Evolutionary conservation across 306 rosid genomes (phyloP).

Genomic region (Sphenostylis stenocarpa): DNA sequence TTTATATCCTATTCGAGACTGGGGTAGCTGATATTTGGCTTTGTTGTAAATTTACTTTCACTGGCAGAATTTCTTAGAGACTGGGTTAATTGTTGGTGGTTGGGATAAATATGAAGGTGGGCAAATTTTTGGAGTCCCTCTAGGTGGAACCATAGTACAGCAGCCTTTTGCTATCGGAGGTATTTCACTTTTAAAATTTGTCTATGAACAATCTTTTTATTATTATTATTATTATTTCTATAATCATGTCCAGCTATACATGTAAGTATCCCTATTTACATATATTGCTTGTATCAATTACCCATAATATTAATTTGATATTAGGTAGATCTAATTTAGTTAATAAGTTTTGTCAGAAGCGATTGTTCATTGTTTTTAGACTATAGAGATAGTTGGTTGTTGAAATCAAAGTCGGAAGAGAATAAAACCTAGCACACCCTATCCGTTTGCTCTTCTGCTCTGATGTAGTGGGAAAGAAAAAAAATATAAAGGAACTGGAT

Average conservation of each 20-base stretch:
- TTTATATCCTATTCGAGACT: not conserved
- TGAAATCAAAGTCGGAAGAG: not conserved
- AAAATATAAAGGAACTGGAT: not conserved
- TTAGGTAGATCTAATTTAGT: not conserved
- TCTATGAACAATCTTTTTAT: not conserved
- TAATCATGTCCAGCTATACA: not conserved
- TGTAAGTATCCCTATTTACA: not conserved
- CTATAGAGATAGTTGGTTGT: not conserved
- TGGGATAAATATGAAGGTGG: slow-evolving; percentile 99
- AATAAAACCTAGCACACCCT: not conserved
- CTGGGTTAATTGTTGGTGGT: slow-evolving; percentile 93
- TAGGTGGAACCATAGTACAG: slow-evolving; percentile 88
- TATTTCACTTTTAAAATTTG: slow-evolving; percentile 29
- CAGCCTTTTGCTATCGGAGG: slow-evolving; percentile 96
- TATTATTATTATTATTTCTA: not conserved
- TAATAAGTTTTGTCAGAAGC: not conserved
- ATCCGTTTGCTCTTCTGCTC: not conserved
- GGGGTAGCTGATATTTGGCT: not conserved
- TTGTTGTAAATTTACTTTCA: slow-evolving; percentile 27
- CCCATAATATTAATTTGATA: not conserved
- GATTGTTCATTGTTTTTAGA: slow-evolving; percentile 1
- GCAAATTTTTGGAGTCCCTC: slow-evolving; percentile 83
- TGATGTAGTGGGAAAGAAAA: slow-evolving; percentile 5
- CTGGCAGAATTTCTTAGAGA: slow-evolving; percentile 75
- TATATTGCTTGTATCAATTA: not conserved